Conservation (phyloP, 2,329 filamentous ascomycete species). For the Colletotrichum lupini region DNA sequence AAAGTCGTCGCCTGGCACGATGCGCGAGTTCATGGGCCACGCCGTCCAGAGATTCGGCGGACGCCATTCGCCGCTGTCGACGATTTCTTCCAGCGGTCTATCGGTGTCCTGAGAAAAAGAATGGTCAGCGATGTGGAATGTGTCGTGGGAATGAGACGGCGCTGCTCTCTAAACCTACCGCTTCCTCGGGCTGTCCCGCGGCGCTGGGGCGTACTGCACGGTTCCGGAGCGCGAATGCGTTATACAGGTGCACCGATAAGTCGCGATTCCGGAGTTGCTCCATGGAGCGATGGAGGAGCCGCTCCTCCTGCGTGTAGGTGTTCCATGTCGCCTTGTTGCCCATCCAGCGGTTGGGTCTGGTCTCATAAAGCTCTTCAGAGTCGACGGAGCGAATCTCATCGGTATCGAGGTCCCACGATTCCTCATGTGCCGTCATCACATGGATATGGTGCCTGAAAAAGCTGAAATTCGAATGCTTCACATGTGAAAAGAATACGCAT, state of each 20-base stretch:
- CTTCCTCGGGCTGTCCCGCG: not conserved
- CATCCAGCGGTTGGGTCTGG: slow-evolving; percentile 78
- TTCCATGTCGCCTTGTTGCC: slow-evolving; percentile 77
- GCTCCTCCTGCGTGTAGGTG: slow-evolving; percentile 69
- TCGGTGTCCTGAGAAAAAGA: not conserved
- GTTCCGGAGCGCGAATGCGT: slow-evolving; percentile 76
- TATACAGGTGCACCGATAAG: slow-evolving; percentile 81
- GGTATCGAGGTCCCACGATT: slow-evolving; percentile 53
- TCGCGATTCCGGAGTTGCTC: slow-evolving; percentile 73
- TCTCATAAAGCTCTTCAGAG: slow-evolving; percentile 57
- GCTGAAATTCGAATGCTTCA: not conserved
- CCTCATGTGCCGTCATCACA: slow-evolving; percentile 35
- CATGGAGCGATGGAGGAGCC: slow-evolving; percentile 71
- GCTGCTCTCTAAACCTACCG: not conserved
- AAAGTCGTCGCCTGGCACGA: slow-evolving; percentile 70
- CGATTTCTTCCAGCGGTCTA: slow-evolving; percentile 11
- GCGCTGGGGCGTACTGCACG: slow-evolving; percentile 40
- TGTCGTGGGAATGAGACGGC: not conserved
- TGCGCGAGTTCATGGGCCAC: slow-evolving; percentile 77
- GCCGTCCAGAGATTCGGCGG: slow-evolving; percentile 79
- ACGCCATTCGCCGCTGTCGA: slow-evolving; percentile 54
- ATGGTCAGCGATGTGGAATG: not conserved
- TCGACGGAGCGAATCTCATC: slow-evolving; percentile 59
- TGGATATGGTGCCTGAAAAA: no score
- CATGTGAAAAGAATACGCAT: not conserved